Conservation (phyloP, 257 asterid genomes). For the Agastache rugosa region DNA sequence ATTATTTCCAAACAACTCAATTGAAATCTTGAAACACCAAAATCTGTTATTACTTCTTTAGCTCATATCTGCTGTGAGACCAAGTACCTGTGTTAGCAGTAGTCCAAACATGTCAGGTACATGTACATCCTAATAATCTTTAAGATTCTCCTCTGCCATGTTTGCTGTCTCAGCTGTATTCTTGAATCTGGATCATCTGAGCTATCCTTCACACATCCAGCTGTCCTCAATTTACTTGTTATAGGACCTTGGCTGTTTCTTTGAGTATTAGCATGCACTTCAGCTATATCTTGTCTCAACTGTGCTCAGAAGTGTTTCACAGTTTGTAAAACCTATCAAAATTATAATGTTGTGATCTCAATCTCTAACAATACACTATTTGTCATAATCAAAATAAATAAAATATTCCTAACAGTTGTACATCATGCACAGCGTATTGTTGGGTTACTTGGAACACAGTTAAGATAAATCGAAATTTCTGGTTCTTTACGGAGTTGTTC, state of each 20-base stretch:
- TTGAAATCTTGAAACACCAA: background rate
- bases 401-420: background rate
- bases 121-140: background rate
- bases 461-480: background rate
- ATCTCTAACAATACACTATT: background rate
- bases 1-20: background rate
- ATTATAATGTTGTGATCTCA: constrained; percentile 7
- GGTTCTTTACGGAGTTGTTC: background rate
- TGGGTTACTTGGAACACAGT: background rate
- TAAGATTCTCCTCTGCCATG: background rate
- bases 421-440: background rate
- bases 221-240: background rate
- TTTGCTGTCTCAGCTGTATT: background rate
- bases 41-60: background rate
- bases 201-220: background rate
- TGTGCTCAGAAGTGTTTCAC: background rate
- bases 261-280: background rate
- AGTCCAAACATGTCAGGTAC: background rate
- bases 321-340: background rate
- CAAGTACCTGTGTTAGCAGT: background rate
- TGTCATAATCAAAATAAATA: background rate
- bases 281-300: background rate
- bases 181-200: background rate
- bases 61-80: background rate
- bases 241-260: background rate